phyloP scores from a whole-genome alignment of 2,329 filamentous ascomycete genomes.

The Capronia epimyces region DNA sequence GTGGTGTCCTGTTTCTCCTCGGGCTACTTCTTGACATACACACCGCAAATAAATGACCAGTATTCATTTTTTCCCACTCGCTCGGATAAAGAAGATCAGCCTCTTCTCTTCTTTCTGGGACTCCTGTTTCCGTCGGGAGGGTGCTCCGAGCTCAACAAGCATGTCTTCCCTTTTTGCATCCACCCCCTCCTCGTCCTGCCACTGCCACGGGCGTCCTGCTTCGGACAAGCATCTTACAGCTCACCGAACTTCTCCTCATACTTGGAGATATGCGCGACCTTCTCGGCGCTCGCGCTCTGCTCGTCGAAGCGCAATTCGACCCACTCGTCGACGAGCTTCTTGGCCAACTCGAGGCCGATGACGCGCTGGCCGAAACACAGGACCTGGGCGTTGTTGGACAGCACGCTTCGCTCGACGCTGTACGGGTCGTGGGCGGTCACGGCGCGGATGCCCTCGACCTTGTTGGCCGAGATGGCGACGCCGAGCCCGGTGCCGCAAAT shows the following conservation, averaged over 20 bases:
- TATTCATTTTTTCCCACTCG: too few species aligned
- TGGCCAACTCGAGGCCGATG: constrained; percentile 72
- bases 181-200: too few species aligned
- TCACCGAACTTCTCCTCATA: constrained; percentile 38
- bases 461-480: constrained; percentile 85
- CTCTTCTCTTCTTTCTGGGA: too few species aligned
- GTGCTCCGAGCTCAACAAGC: too few species aligned
- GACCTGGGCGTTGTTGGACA: constrained; percentile 83
- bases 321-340: constrained; percentile 74
- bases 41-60: too few species aligned
- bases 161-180: too few species aligned
- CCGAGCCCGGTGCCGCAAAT: constrained; percentile 85
- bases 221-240: constrained; percentile 5
- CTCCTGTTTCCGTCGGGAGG: too few species aligned
- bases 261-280: constrained; percentile 47
- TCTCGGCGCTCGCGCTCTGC: constrained; percentile 57
- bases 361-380: constrained; percentile 82
- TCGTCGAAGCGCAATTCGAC: constrained; percentile 75
- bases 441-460: constrained; percentile 76
- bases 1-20: too few species aligned
- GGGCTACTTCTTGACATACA: too few species aligned
- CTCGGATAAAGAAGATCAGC: too few species aligned
- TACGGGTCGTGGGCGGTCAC: constrained; percentile 86
- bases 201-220: too few species aligned
- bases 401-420: constrained; percentile 70